These are phyloP conservation scores for Xylaria intraflava DNA, from an alignment of 495 filamentous ascomycete species.

Conservation along the genomic window DNA sequence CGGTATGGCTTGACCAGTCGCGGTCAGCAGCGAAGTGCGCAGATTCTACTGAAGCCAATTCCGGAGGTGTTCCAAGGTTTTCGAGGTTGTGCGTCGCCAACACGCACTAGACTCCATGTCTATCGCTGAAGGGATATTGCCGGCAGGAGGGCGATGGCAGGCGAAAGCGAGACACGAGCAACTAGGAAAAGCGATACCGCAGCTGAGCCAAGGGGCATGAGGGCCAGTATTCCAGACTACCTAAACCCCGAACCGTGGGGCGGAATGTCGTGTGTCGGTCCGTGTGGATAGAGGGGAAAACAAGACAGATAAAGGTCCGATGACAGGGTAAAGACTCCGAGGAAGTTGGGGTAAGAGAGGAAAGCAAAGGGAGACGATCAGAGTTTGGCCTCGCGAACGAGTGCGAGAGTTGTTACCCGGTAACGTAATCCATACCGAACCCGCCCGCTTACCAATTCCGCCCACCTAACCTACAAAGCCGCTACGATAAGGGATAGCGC, in stretches of 20 bases:
- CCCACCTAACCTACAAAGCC: too few relatives aligned
- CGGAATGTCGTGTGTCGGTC: neutral
- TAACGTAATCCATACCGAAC: too few relatives aligned
- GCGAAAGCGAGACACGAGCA: neutral
- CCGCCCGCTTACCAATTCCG: too few relatives aligned
- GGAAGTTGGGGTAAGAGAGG: too few relatives aligned
- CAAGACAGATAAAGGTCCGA: too few relatives aligned
- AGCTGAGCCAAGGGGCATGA: neutral
- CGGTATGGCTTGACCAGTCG: slow-evolving; percentile 8
- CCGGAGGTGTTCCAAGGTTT: slow-evolving; percentile 8
- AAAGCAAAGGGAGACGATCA: too few relatives aligned
- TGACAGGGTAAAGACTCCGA: too few relatives aligned
- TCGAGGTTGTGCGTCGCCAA: slow-evolving; percentile 26
- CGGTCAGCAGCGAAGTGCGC: slow-evolving; percentile 8
- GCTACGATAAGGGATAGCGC: too few relatives aligned
- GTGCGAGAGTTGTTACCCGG: too few relatives aligned
- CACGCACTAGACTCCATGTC: slow-evolving; percentile 31
- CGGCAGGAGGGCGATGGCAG: neutral
- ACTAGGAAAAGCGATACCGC: neutral
- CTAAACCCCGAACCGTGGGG: neutral
- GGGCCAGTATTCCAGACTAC: neutral
- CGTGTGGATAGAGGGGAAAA: too few relatives aligned
- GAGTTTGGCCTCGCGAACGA: too few relatives aligned
- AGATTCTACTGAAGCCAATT: neutral
- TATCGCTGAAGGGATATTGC: slow-evolving; percentile 6